Conservation (phyloP, 148 eudicot species). For the Rhododendron simsii region DNA sequence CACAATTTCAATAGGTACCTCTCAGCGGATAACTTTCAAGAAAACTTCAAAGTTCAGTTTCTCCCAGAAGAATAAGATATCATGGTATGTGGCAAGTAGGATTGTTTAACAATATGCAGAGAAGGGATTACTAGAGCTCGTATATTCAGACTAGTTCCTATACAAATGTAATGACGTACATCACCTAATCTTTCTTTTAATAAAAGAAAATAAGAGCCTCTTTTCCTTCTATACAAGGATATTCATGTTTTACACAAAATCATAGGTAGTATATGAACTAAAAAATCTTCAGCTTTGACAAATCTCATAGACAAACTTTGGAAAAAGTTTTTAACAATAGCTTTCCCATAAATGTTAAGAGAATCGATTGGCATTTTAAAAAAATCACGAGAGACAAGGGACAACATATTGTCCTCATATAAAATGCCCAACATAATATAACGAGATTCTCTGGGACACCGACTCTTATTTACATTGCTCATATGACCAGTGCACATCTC, state of each 20-base stretch:
- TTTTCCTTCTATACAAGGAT: background rate
- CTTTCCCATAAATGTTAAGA: background rate
- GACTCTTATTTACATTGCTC: background rate
- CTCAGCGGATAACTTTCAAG: conserved; percentile 3
- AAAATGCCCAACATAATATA: background rate
- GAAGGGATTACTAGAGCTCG: background rate
- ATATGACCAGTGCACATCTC: background rate
- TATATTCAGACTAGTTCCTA: conserved; percentile 2
- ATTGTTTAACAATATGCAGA: background rate
- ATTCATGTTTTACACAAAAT: background rate
- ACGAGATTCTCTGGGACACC: background rate
- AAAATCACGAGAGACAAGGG: background rate
- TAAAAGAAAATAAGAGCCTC: background rate
- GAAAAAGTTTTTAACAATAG: background rate
- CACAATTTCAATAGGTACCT: background rate
- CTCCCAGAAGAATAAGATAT: background rate
- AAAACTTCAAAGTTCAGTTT: background rate
- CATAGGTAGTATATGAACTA: background rate
- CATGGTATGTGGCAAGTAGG: background rate
- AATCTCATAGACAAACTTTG: background rate
- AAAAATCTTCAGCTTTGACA: background rate
- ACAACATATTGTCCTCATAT: background rate
- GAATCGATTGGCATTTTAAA: background rate
- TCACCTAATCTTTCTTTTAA: too few species aligned
- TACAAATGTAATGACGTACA: background rate